Evolutionary conservation across 1,284 basidiomycete genomes (phyloP), one percentile per base, ranked within the genome.

Genomic region (Cystobasidium slooffiae): DNA sequence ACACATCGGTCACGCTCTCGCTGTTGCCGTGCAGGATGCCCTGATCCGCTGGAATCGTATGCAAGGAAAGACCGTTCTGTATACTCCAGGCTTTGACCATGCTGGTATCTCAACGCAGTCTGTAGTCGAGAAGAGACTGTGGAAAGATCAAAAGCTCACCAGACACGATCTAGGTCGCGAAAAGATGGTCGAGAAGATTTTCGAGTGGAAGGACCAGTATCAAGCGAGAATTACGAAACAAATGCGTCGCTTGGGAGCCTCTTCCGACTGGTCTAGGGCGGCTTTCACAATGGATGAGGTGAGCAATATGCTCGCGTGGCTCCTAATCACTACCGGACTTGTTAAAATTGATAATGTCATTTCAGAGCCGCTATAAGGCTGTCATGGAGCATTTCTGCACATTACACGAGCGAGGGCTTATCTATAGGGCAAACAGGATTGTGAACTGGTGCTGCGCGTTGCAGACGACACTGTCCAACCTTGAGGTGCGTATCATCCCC

Each of bases 141-240:
- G 89, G 83, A 98, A 97, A 84, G 84, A 87, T 0, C 87, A 90
- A 67, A 92, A 93, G 16, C 86, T 91, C 84, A 92, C 92, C 1
- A 86, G 96, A 72, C 94, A 98, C 83, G 93, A 99, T 83, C 88
- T 98, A 52, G 97, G 97, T 1, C 88, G 97, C 68, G 94, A 97
- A 79, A 89, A 87, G 80, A 98, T 99, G 85, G 82, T 99, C 75
- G 89, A 92, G 77, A 94, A 90, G 78, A 95, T 99, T 37, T 91
- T 91, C 88, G 91, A 91, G 59, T 99, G 97, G 97, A 98, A 97
- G 83, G 92, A 96, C 80, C 93, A 97, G 91, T 99, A 98, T 82
- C 94, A 98, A 82, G 85, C 84, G 41, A 89, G 93, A 62, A 99
- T 99, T 81, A 94, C 93, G 8, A 89, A 89, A 75, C 97, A 99